Base-by-base conservation (phyloP, 345 rosid genomes). In the Kernera saxatilis region DNA sequence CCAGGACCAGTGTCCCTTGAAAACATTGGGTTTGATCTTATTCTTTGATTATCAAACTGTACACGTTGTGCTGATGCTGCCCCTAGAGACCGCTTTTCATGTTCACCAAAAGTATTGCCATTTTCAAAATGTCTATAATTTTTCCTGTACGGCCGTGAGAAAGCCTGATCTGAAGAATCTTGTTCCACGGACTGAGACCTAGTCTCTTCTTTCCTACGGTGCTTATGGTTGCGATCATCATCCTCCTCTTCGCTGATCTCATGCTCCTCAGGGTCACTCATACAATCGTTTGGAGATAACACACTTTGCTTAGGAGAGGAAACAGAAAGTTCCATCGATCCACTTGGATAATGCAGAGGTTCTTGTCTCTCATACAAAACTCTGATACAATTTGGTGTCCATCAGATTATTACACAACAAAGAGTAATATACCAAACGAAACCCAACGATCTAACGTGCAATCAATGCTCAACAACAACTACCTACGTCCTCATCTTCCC, bases 161-260 rank as follows among this genome's bases (percentile, higher is more conserved):
- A 77, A 53, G 59, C 72, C 60, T 84, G 87, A 60, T 87, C 97
- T 29, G 80, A 50, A 56, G 84, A 68, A 70, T 84, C 91, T 82
- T 83, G 82, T 56, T 94, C 98, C 67, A 82, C 59, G 37, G 97
- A 88, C 39, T 86, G 88, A 72, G 97, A 84, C 52, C 74, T 85
- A 14, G 85, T 66, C 62, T 88, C 99, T 73, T 88, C 99, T 70
- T 90, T 82, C 37, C 98, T 95, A 75, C 93, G 99, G 77, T 94
- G 93, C 81, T 91, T 97, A 81, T 94, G 93, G 82, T 95, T 93
- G 67, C 93, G 96, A 76, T 94, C 99, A 30, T 94, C 99, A 67
- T 94, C 99, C 48, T 94, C 98, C 45, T 94, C 98, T 64, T 94
- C 99, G 50, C 96, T 94, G 59, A 94, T 78, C 84, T 94, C 99